phyloP scores from a whole-genome alignment of 2,329 filamentous ascomycete genomes.

The Nectriaceae sp. region DNA sequence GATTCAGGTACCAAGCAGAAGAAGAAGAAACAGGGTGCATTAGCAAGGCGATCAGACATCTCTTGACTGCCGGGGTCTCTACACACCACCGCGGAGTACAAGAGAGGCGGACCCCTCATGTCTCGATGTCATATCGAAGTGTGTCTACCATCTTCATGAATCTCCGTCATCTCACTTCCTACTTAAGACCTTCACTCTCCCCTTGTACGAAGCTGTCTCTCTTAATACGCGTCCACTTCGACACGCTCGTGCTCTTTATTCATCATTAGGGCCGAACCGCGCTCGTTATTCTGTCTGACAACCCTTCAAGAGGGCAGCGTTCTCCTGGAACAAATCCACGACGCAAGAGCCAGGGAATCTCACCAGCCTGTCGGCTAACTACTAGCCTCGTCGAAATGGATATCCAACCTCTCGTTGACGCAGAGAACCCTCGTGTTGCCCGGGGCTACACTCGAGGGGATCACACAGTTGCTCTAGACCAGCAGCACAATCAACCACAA shows the following conservation, averaged over 20 bases:
- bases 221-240: slow-evolving; percentile 14
- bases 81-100: slow-evolving; percentile 30
- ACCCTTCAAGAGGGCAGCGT: slow-evolving; percentile 23
- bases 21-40: slow-evolving; percentile 31
- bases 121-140: slow-evolving; percentile 23
- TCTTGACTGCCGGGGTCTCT: slow-evolving; percentile 24
- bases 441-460: slow-evolving; percentile 2
- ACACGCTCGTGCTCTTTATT: slow-evolving; percentile 9
- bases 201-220: slow-evolving; percentile 19
- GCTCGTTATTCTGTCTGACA: slow-evolving; percentile 17
- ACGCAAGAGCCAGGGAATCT: slow-evolving; percentile 31
- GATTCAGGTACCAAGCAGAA: slow-evolving; percentile 32
- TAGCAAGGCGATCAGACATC: slow-evolving; percentile 25
- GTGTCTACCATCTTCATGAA: slow-evolving; percentile 22
- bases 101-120: slow-evolving; percentile 31
- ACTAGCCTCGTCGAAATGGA: slow-evolving; percentile 18
- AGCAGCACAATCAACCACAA: slow-evolving; percentile 18
- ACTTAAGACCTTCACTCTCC: slow-evolving; percentile 25
- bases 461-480: slow-evolving; percentile 3
- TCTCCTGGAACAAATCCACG: slow-evolving; percentile 23
- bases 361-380: slow-evolving; percentile 6
- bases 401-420: slow-evolving; percentile 22
- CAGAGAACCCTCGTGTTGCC: slow-evolving; percentile 7
- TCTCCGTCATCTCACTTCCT: slow-evolving; percentile 27
- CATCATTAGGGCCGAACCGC: slow-evolving; percentile 5